Base-by-base conservation (phyloP, 1,284 basidiomycete genomes). In the Bjerkandera adusta region DNA sequence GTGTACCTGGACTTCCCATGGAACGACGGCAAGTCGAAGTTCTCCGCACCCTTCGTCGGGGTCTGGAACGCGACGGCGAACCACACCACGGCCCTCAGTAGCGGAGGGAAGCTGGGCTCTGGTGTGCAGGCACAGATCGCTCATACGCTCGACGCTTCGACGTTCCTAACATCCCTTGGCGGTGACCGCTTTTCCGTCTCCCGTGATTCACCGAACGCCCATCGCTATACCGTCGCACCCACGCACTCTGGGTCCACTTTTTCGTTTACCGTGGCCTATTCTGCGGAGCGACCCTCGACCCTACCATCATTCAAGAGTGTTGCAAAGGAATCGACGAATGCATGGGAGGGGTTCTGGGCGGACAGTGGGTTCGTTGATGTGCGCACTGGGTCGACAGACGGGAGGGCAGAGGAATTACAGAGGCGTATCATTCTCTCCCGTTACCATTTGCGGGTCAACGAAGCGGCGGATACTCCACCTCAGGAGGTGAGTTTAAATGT, bases 1-100 rank as follows among this genome's bases (percentile, higher is more conserved):
- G 16, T 80, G 0, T 81, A 79, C 60, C 51, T 83, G n/a, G 79
- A 83, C 57, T 81, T 78, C 55, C 79, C 79, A 6, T 83, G 78
- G 77, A 76, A 75, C 57, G 79, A 80, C 51, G 80, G 79, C 3
- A 64, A 57, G 33, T 47, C 61, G 16, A 80, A 81, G 55, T 83
- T 81, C 59, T 69, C 69, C 20, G 79, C 75, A 5, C 79, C 79
- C 0, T 80, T 79, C 54, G 80, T 83, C 0, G 80, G 79, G 1
- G 59, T 60, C 15, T 81, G 65, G 64, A 71, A 76, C 52, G 65
- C 65, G 39, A 70, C 74, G 1, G 55, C 63, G 10, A 73, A 71
- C 37, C 78, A 81, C 51, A 76, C 72, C 3, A 79, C 77, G 3
- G 52, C 55, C 0, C 61, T 76, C 36, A 33, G 53, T 12, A 57